Percentiles rank a stretch among this genome's conserved stretches.
Conservation (phyloP, 75 land plant species). For the Azolla pinnata region DNA sequence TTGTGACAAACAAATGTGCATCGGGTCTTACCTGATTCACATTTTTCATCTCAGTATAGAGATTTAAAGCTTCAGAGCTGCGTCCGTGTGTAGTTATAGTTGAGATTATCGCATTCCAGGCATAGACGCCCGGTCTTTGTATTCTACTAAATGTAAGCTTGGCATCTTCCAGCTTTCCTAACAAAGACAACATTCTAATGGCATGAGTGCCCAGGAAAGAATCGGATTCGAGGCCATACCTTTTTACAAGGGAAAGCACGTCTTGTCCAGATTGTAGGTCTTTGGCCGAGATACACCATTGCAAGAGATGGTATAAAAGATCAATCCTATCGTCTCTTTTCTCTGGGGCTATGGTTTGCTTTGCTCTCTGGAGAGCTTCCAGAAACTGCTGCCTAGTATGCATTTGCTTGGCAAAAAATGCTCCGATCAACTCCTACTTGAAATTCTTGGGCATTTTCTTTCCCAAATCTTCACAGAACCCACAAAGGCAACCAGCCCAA, state of each 20-base stretch:
- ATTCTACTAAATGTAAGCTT: not conserved
- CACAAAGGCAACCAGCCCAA: no score
- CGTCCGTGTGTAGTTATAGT: not conserved
- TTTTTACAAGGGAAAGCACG: not conserved
- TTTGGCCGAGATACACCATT: not conserved
- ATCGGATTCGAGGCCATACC: not conserved
- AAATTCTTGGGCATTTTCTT: no score
- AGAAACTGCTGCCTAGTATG: no score
- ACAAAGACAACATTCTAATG: not conserved
- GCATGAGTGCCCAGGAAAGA: not conserved
- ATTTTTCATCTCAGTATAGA: not conserved
- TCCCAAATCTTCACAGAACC: no score
- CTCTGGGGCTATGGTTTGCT: no score
- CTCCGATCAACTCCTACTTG: no score
- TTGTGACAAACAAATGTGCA: slow-evolving; percentile 4
- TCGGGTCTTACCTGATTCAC: not conserved
- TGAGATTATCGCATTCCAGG: slow-evolving; percentile 12
- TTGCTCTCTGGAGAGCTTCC: no score
- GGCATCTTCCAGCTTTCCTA: not conserved
- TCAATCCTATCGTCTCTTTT: no score
- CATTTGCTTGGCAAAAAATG: no score
- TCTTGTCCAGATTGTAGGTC: not conserved
- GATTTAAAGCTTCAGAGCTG: not conserved
- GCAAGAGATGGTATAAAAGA: not conserved
- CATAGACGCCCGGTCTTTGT: not conserved